These are phyloP conservation scores for Chondrus crispus DNA, from an alignment of 23 red algal genomes.

Conservation along the genomic window DNA sequence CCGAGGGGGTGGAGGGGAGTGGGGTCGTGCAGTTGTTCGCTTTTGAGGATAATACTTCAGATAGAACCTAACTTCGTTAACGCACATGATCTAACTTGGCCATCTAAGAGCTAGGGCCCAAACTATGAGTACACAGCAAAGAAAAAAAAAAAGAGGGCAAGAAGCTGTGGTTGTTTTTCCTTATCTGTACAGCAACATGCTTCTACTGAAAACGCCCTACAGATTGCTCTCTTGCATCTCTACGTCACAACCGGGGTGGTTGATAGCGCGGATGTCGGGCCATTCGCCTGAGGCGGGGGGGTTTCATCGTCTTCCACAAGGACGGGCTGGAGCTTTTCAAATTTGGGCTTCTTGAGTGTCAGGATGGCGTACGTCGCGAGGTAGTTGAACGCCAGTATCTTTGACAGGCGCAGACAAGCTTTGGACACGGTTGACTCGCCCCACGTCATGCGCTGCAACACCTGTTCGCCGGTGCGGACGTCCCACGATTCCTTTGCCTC, in stretches of 20 bases:
- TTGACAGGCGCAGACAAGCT: conserved; percentile 16
- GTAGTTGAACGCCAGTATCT: conserved; percentile 70
- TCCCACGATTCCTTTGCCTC: conserved; percentile 52
- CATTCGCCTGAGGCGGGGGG: no score
- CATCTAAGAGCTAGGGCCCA: no score
- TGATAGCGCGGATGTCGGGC: no score
- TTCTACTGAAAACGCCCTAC: no score
- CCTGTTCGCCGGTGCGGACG: conserved; percentile 64
- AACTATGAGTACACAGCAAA: no score
- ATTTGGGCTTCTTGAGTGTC: conserved; percentile 55
- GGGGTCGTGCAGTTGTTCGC: conserved; percentile 10
- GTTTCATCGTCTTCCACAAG: not conserved
- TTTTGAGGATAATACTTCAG: not conserved
- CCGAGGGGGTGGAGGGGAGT: conserved; percentile 1
- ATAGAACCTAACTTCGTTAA: not conserved
- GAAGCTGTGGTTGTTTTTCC: no score
- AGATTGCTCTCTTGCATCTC: no score
- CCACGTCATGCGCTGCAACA: conserved; percentile 49
- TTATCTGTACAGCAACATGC: no score
- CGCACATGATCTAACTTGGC: not conserved
- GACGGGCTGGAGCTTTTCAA: conserved; percentile 17
- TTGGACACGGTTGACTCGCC: conserved; percentile 52
- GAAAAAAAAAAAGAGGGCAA: no score
- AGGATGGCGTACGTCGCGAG: conserved; percentile 60
- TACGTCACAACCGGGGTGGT: no score